These are phyloP conservation scores for Clavaria fumosa DNA, from an alignment of 768 basidiomycete species.

Conservation along the genomic window DNA sequence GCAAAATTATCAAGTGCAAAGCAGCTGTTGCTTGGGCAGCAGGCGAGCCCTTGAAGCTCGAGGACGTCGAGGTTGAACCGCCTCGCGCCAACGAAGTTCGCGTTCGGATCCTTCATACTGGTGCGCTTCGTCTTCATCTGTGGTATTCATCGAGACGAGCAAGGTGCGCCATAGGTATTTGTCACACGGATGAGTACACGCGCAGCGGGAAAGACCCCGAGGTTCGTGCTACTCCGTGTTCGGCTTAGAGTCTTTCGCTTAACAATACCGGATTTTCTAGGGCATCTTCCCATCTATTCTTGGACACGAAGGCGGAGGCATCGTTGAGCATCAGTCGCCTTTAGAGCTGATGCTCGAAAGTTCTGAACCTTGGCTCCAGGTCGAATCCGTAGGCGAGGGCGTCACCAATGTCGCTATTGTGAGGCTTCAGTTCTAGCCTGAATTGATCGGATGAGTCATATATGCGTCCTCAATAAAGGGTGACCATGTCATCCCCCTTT, in stretches of 20 bases:
- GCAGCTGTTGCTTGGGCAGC: conserved; percentile 95
- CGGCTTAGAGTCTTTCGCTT: no score
- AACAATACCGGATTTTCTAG: no score
- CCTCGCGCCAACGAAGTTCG: conserved; percentile 85
- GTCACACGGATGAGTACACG: conserved; percentile 97
- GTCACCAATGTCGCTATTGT: conserved; percentile 53
- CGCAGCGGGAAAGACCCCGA: conserved; percentile 93
- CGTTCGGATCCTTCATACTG: conserved; percentile 84
- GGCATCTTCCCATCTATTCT: conserved; percentile 87
- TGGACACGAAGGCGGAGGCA: conserved; percentile 88
- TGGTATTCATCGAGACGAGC: neutral
- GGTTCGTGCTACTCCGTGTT: no score
- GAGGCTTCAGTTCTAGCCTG: neutral
- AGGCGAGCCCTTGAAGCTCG: conserved; percentile 69
- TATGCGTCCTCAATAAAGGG: no score
- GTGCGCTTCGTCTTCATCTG: conserved; percentile 19
- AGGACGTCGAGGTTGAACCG: conserved; percentile 88
- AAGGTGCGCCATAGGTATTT: conserved; percentile 70
- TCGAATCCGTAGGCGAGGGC: conserved; percentile 94
- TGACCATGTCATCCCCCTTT: conserved; percentile 94
- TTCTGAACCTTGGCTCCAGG: conserved; percentile 27
- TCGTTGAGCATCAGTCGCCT: conserved; percentile 35
- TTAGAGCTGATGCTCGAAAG: neutral
- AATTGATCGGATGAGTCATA: no score
- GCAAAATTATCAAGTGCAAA: conserved; percentile 74